These are phyloP conservation scores for Fusarium staphyleae DNA, from an alignment of 2,329 filamentous ascomycete species.

Conservation along the genomic window DNA sequence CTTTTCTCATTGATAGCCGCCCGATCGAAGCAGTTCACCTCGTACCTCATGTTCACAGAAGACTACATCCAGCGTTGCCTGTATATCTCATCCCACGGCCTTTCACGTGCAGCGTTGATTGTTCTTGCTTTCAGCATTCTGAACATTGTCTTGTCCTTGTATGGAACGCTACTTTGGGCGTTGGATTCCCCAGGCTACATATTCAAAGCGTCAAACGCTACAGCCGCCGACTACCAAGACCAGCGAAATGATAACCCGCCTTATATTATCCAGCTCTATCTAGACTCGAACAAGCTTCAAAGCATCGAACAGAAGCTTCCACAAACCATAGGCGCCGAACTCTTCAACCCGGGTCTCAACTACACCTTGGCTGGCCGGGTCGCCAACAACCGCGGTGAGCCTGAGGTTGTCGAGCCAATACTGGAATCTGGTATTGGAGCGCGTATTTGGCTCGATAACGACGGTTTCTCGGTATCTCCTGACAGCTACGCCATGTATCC, in stretches of 20 bases:
- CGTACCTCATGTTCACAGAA: slow-evolving; percentile 34
- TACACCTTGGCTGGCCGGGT: slow-evolving; percentile 25
- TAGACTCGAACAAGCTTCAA: not conserved
- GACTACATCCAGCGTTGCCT: slow-evolving; percentile 26
- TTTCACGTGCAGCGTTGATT: slow-evolving; percentile 18
- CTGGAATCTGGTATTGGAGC: not conserved
- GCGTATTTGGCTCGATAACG: slow-evolving; percentile 26
- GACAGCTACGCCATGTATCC: not conserved
- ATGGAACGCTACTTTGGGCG: slow-evolving; percentile 28
- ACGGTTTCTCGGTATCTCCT: slow-evolving; percentile 19
- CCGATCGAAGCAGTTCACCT: slow-evolving; percentile 25
- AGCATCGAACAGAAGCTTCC: not conserved
- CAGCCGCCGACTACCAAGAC: slow-evolving; percentile 3
- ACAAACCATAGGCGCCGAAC: slow-evolving; percentile 6
- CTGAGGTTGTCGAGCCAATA: not conserved
- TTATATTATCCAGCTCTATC: slow-evolving; percentile 20
- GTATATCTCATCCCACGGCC: slow-evolving; percentile 18
- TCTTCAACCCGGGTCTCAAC: slow-evolving; percentile 22
- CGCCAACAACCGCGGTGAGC: not conserved
- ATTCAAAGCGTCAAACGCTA: slow-evolving; percentile 2
- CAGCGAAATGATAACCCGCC: slow-evolving; percentile 12
- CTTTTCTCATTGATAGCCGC: slow-evolving; percentile 24
- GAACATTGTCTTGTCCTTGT: slow-evolving; percentile 13
- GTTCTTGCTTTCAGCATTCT: slow-evolving; percentile 19
- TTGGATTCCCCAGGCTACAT: slow-evolving; percentile 29